phyloP scores from a whole-genome alignment of 345 rosid species.

The Balakata baccata region DNA sequence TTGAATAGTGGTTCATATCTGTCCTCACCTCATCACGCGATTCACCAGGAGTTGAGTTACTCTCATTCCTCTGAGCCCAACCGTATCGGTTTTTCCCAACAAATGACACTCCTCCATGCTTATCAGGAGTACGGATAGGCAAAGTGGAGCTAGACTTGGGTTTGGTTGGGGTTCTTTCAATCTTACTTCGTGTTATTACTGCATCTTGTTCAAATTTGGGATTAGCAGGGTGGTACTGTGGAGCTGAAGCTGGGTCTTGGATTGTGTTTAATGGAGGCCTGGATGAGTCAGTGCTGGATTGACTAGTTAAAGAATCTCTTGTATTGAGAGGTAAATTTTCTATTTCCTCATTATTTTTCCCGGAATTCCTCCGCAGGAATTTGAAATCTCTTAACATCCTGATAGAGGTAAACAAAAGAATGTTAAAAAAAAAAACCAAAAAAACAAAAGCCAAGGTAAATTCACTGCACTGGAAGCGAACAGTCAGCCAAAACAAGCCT shows the following conservation, averaged over 20 bases:
- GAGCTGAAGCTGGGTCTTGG: slow-evolving; percentile 39
- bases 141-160: slow-evolving; percentile 46
- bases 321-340: slow-evolving; percentile 72
- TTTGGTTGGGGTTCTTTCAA: slow-evolving; percentile 70
- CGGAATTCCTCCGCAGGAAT: slow-evolving; percentile 54
- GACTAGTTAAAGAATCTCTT: slow-evolving; percentile 44
- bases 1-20: neutral
- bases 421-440: neutral
- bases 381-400: slow-evolving; percentile 74
- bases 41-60: slow-evolving; percentile 13
- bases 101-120: slow-evolving; percentile 34
- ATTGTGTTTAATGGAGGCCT: slow-evolving; percentile 69
- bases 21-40: slow-evolving; percentile 33
- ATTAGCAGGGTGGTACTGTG: neutral
- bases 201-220: slow-evolving; percentile 42
- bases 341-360: slow-evolving; percentile 50
- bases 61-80: slow-evolving; percentile 61
- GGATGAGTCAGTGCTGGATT: slow-evolving; percentile 41
- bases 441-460: neutral
- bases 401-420: neutral
- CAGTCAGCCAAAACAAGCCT: no score
- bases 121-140: slow-evolving; percentile 78
- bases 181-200: slow-evolving; percentile 25
- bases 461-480: no score
- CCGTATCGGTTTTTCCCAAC: slow-evolving; percentile 53